A percentile compares a stretch with the other conserved stretches of the same genome.
These are phyloP conservation scores for Aspergillus floridensis DNA, from an alignment of 2,329 filamentous ascomycete species.

Conservation along the genomic window DNA sequence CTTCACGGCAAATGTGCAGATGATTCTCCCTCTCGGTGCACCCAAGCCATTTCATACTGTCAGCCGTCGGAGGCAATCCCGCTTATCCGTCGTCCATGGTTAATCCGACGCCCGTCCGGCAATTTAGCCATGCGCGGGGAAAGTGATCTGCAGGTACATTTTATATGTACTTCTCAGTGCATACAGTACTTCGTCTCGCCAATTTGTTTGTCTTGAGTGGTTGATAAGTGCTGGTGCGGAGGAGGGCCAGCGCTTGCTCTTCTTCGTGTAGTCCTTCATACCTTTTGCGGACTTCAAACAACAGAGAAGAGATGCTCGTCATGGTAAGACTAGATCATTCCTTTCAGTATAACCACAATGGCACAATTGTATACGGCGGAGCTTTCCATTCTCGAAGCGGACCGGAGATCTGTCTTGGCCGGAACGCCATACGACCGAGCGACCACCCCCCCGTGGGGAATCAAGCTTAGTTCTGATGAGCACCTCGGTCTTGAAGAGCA, in stretches of 20 bases:
- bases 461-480: not conserved
- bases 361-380: not conserved
- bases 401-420: not conserved
- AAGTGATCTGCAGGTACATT: not conserved
- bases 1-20: not conserved
- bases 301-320: too few species aligned
- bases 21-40: not conserved
- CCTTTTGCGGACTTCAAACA: too few species aligned
- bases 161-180: too few species aligned
- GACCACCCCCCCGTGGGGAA: not conserved
- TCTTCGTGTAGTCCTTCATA: too few species aligned
- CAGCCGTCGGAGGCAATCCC: not conserved
- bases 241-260: too few species aligned
- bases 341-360: too few species aligned
- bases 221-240: too few species aligned
- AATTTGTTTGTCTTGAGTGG: too few species aligned
- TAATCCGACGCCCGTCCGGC: not conserved
- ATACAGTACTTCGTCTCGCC: too few species aligned
- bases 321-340: too few species aligned
- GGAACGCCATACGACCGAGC: not conserved
- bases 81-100: not conserved
- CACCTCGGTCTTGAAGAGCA: not conserved
- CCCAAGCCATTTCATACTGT: not conserved
- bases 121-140: not conserved
- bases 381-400: conserved; percentile 1